phyloP scores from a whole-genome alignment of 495 filamentous ascomycete genomes.

The Viridothelium virens region DNA sequence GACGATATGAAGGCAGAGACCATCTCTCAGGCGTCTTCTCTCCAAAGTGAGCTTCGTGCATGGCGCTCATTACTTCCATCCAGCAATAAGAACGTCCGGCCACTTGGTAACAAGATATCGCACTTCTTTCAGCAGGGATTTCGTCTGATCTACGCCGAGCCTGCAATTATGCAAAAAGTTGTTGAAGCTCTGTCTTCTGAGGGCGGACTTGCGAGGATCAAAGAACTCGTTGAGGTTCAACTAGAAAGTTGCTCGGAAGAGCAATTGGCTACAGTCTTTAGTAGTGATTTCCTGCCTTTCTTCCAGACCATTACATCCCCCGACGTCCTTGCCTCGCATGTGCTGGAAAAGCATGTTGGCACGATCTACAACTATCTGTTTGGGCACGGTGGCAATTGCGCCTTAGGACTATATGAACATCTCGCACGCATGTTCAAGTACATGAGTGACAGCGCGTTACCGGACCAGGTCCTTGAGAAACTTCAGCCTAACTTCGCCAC shows the following conservation, averaged over 20 bases:
- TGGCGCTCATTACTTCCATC: conserved; percentile 13
- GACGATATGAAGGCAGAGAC: background rate
- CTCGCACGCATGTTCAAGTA: conserved; percentile 18
- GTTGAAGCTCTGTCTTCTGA: conserved; percentile 12
- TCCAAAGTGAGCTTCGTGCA: conserved; percentile 1
- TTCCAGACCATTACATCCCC: conserved; percentile 45
- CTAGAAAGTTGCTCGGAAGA: conserved; percentile 21
- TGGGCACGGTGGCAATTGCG: conserved; percentile 43
- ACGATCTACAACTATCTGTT: conserved; percentile 53
- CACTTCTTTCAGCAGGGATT: conserved; percentile 15
- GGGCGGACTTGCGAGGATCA: conserved; percentile 21
- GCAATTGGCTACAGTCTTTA: conserved; percentile 30
- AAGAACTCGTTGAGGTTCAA: conserved; percentile 26
- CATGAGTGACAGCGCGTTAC: conserved; percentile 11
- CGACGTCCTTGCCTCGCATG: conserved; percentile 45
- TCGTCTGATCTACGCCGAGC: background rate
- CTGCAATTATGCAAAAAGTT: conserved; percentile 14
- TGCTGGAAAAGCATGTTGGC: conserved; percentile 47
- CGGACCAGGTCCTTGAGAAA: conserved; percentile 14
- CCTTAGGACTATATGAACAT: conserved; percentile 37
- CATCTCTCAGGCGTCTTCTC: background rate
- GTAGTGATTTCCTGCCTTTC: conserved; percentile 43
- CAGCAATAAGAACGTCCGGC: background rate
- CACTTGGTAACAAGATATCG: background rate
- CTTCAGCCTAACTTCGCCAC: background rate